Conservation (phyloP, 2,329 filamentous ascomycete species). For the Xylariaceae sp. region DNA sequence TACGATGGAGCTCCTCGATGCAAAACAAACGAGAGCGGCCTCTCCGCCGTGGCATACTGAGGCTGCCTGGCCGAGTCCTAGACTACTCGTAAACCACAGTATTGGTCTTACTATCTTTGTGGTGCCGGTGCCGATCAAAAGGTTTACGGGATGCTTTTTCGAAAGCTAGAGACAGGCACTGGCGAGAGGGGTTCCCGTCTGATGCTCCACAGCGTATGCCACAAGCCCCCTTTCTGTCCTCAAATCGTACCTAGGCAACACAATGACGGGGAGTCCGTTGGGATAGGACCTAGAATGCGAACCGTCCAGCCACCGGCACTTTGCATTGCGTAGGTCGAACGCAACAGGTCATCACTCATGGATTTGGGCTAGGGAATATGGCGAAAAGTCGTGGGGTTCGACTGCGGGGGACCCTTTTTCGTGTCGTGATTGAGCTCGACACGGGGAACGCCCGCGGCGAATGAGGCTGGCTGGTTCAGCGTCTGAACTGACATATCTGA, state of each 20-base stretch:
- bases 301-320: not conserved
- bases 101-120: not conserved
- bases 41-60: not conserved
- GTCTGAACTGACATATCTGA: not conserved
- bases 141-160: too few species aligned
- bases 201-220: conserved; percentile 19
- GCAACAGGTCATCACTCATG: not conserved
- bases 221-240: not conserved
- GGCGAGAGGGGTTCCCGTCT: not conserved
- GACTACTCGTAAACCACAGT: not conserved
- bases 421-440: not conserved
- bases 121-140: not conserved
- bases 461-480: not conserved
- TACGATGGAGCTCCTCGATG: not conserved
- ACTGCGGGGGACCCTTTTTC: not conserved
- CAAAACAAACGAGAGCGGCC: not conserved
- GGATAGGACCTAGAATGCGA: not conserved
- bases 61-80: not conserved
- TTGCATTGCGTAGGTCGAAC: not conserved
- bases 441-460: not conserved
- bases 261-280: not conserved
- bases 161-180: too few species aligned
- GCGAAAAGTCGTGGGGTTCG: not conserved
- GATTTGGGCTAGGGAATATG: not conserved
- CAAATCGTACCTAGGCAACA: not conserved